Evolutionary conservation across 2,329 filamentous ascomycete genomes (phyloP), one percentile per base, ranked within the genome.

Genomic region (Sarocladium strictum): DNA sequence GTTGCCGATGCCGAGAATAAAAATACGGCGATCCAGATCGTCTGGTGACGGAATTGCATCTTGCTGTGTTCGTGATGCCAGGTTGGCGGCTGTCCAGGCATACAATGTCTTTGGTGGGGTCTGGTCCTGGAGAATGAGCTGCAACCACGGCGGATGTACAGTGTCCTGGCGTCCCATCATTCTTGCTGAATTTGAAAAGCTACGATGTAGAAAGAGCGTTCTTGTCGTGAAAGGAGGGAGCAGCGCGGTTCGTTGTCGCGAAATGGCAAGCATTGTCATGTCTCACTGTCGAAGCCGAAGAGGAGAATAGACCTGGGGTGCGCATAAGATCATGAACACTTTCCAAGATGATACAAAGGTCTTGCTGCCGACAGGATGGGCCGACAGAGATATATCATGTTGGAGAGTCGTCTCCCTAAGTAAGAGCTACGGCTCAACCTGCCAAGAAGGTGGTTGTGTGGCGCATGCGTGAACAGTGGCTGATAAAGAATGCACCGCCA

Each of bases 1-100:
- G 65, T 90, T 95, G 33, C 92, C 92, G 11, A 88, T 66, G 11
- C 93, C 92, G 2, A 96, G 72, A 49, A 97, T 78, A 64, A 94
- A 84, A 58, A 96, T 85, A 32, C 85, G 78, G n/a, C 65, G 65
- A 33, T 64, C 53, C 26, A 61, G 56, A 51, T 64, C 59, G 3
- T 59, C 32, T 3, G 23, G 40, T 14, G 27, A n/a, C 12, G 11
- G 3, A 7, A 12, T n/a, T 19, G 21, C 11, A 14, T 17, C 29
- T 14, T 33, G 14, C 7, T 51, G 47, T 3, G 47, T 7, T 26
- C 29, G 10, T 35, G 19, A 72, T 45, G 29, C 23, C 17, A 53
- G 54, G 51, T 72, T 70, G 35, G 61, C 61, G 1, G 60, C 54
- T 3, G 60, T 60, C 71, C 71, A 73, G 14, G 70, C 67, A 54